These are phyloP conservation scores for Mycocentrospora acerina DNA, from an alignment of 2,329 filamentous ascomycete species.

Conservation along the genomic window DNA sequence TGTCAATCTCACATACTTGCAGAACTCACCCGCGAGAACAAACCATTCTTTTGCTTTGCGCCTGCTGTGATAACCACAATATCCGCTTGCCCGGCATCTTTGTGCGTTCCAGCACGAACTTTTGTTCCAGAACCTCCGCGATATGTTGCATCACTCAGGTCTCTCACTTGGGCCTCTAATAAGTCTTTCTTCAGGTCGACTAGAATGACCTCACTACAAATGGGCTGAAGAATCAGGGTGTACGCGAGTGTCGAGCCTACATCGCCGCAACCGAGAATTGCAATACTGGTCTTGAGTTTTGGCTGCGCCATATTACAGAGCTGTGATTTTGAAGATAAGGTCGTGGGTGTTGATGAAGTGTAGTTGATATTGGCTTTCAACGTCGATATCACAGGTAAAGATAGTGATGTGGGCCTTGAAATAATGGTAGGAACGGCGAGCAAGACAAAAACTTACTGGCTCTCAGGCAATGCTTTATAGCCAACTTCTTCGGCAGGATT, in stretches of 20 bases:
- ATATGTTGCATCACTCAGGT: constrained; percentile 55
- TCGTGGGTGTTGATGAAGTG: background rate
- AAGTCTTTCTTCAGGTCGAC: constrained; percentile 53
- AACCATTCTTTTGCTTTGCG: constrained; percentile 52
- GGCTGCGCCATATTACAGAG: constrained; percentile 22
- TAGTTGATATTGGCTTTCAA: constrained; percentile 1
- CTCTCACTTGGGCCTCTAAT: constrained; percentile 53
- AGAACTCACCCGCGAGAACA: background rate
- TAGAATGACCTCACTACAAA: constrained; percentile 55
- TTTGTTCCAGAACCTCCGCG: constrained; percentile 47
- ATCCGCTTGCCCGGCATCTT: constrained; percentile 56
- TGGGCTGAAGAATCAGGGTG: constrained; percentile 53
- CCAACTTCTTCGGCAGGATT: too few species aligned
- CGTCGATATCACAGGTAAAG: background rate
- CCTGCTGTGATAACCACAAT: constrained; percentile 58
- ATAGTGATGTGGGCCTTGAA: too few species aligned
- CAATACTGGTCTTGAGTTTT: constrained; percentile 45
- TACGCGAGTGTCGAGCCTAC: constrained; percentile 56
- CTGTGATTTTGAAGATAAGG: background rate
- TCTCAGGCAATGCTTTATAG: too few species aligned
- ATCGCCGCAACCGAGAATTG: constrained; percentile 55
- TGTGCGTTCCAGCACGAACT: constrained; percentile 48
- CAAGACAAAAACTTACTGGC: too few species aligned
- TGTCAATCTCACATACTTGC: constrained; percentile 1
- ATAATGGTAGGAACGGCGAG: too few species aligned